Evolutionary conservation across 257 asterid species (phyloP), one percentile per base, ranked within the genome.

Genomic region (Nicotiana tabacum): DNA sequence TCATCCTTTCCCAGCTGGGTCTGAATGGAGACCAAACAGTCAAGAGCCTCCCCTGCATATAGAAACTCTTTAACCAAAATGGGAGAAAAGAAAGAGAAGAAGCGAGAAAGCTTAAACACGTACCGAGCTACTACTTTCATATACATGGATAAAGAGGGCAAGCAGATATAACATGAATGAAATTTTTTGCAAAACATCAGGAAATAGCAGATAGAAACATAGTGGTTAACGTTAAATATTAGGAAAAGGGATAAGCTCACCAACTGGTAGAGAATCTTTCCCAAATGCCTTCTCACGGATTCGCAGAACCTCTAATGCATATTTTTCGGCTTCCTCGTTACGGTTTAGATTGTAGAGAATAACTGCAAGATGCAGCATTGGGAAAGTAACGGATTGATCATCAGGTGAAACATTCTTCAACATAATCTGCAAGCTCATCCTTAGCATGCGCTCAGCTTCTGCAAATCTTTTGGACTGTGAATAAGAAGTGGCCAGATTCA

Each of bases 401-500:
- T 93, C 97, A 11, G 93, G 90, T 64, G 95, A 90, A 64, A 87
- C 88, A 66, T 78, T 84, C 90, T 89, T 90, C 87, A 56, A 85
- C 95, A 93, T 86, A 84, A 96, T 91, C 85, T 88, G 94, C 85
- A 96, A 86, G 87, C 98, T 86, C 83, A 85, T 90, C 81, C 91
- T 85, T 80, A 96, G 91, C 84, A 92, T 89, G 82, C 93, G 92
- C 91, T 96, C 99, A 35, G 99, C 94, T 88, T 94, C 97, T 11
- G 90, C 95, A 86, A 85, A 96, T 80, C 89, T 90, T 89, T 94
- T 94, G 35, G 91, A 92, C 81, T 88, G 92, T 67, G 97, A 94
- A 89, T 92, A 92, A n/a, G 99, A 96, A 81, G 93, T 83, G 57
- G 98, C 98, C 77, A 96, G 96, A 89, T 94, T 96, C 84, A 96